phyloP scores from a whole-genome alignment of 225 moss, liverwort and hornwort species.

The Sphagnum contortum region DNA sequence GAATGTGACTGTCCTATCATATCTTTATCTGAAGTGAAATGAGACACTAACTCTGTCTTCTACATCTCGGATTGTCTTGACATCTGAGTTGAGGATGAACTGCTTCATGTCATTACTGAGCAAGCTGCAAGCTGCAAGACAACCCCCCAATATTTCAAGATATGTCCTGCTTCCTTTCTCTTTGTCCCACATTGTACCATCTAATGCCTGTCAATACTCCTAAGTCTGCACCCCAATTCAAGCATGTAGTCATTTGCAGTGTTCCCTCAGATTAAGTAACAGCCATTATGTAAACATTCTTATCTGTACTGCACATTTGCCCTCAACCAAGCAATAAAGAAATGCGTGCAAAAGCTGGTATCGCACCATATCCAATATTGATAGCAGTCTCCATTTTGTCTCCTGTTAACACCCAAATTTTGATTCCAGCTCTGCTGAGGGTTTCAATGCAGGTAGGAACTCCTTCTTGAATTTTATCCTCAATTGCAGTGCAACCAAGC shows the following conservation, averaged over 20 bases:
- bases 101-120: slow-evolving; percentile 89
- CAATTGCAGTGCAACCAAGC: slow-evolving; percentile 83
- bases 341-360: neutral
- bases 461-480: slow-evolving; percentile 87
- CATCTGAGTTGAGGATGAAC: slow-evolving; percentile 84
- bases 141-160: slow-evolving; percentile 1
- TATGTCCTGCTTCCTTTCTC: neutral
- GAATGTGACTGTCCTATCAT: neutral
- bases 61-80: slow-evolving; percentile 77
- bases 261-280: too few relatives aligned
- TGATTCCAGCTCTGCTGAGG: slow-evolving; percentile 74
- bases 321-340: neutral
- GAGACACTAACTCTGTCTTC: slow-evolving; percentile 58
- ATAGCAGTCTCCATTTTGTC: slow-evolving; percentile 95
- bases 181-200: slow-evolving; percentile 2
- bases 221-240: too few relatives aligned
- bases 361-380: slow-evolving; percentile 74
- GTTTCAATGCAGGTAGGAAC: slow-evolving; percentile 84
- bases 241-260: too few relatives aligned
- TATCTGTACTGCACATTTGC: neutral
- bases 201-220: slow-evolving; percentile 1
- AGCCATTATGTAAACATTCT: neutral
- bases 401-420: slow-evolving; percentile 90
- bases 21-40: neutral
- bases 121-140: slow-evolving; percentile 81